Evolutionary conservation across 2,329 filamentous ascomycete genomes (phyloP).

Genomic region (Lasiodiplodia gonubiensis): DNA sequence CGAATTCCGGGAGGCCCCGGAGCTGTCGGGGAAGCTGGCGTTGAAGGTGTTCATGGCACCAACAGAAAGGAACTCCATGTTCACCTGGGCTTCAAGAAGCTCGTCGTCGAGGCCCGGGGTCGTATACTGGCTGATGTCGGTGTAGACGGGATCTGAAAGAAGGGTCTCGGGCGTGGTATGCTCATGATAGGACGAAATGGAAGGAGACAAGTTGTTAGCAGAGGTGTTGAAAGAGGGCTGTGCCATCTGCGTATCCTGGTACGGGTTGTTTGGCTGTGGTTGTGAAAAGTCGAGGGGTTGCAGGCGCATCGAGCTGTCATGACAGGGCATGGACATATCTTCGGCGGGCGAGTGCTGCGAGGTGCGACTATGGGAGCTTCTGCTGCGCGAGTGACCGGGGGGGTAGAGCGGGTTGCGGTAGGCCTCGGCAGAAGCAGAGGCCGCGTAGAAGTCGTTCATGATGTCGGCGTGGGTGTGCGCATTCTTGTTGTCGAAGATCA

Average conservation of each 20-base stretch:
- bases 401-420: slow-evolving; percentile 1
- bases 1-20: slow-evolving; percentile 2
- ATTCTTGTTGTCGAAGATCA: slow-evolving; percentile 40
- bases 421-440: slow-evolving; percentile 17
- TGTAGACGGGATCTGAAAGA: slow-evolving; percentile 42
- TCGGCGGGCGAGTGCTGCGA: slow-evolving; percentile 13
- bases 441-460: slow-evolving; percentile 27
- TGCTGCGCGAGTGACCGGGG: slow-evolving; percentile 13
- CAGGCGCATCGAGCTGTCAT: slow-evolving; percentile 12
- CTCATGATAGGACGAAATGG: slow-evolving; percentile 42
- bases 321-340: slow-evolving; percentile 15
- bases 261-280: slow-evolving; percentile 5
- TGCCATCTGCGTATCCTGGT: slow-evolving; percentile 16
- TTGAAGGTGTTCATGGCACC: slow-evolving; percentile 11
- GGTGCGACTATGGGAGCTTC: slow-evolving; percentile 5
- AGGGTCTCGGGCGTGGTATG: slow-evolving; percentile 47
- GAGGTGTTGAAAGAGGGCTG: slow-evolving; percentile 32
- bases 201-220: slow-evolving; percentile 44
- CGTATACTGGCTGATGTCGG: slow-evolving; percentile 41
- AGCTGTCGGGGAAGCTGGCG: slow-evolving; percentile 6
- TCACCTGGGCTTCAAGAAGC: slow-evolving; percentile 3
- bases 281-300: slow-evolving; percentile 15
- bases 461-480: slow-evolving; percentile 50
- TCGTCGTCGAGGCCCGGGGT: slow-evolving; percentile 38
- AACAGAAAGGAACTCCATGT: slow-evolving; percentile 5